These are phyloP conservation scores for Colletotrichum kahawae DNA, from an alignment of 2,329 filamentous ascomycete species.

Conservation along the genomic window DNA sequence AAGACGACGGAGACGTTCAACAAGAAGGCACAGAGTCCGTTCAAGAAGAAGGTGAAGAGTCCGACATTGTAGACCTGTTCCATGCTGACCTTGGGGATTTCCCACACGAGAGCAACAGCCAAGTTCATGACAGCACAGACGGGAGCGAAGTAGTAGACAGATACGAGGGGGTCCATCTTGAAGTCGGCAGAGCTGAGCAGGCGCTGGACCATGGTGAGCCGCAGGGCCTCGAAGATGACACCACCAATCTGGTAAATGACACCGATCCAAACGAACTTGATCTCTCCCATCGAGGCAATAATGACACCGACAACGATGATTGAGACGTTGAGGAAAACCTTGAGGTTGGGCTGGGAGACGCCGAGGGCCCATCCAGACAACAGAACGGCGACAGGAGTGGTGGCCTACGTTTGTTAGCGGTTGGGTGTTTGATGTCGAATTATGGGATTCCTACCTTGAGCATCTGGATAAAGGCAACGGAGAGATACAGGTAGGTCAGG, in stretches of 20 bases:
- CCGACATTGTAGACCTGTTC: conserved; percentile 77
- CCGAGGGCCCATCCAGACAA: conserved; percentile 88
- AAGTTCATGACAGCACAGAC: conserved; percentile 85
- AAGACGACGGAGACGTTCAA: conserved; percentile 88
- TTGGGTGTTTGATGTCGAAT: background rate
- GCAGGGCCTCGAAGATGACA: conserved; percentile 81
- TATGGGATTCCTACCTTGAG: conserved; percentile 72
- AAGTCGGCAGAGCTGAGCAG: conserved; percentile 82
- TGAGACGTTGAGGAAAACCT: conserved; percentile 89
- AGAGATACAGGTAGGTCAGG: conserved; percentile 92
- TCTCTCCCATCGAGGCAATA: conserved; percentile 93
- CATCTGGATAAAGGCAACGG: conserved; percentile 98
- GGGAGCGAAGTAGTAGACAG: conserved; percentile 88
- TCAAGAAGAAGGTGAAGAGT: conserved; percentile 73
- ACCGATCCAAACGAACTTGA: conserved; percentile 84
- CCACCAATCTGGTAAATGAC: conserved; percentile 81
- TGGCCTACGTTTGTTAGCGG: conserved; percentile 65
- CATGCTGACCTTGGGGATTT: conserved; percentile 73
- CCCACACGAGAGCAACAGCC: conserved; percentile 73
- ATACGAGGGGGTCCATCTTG: conserved; percentile 92
- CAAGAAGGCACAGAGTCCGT: conserved; percentile 79
- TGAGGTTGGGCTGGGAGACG: conserved; percentile 82
- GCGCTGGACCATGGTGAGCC: conserved; percentile 84
- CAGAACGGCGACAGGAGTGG: conserved; percentile 91
- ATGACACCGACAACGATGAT: conserved; percentile 94